These are phyloP conservation scores for Chamaecyparis obtusa DNA, from an alignment of 75 land plant genomes.

Conservation along the genomic window DNA sequence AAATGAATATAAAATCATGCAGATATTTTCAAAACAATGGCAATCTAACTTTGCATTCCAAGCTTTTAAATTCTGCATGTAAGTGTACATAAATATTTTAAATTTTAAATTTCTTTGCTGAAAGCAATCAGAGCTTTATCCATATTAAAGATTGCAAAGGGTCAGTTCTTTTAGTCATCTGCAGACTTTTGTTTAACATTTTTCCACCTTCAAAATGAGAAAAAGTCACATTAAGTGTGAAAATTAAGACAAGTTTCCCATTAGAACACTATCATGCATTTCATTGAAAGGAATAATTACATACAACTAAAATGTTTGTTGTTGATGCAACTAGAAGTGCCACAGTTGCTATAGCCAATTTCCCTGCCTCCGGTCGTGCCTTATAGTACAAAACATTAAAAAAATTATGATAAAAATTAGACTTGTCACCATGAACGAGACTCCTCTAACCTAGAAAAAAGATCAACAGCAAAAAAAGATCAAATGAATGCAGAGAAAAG, in stretches of 20 bases:
- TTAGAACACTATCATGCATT: neutral
- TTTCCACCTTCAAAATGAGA: neutral
- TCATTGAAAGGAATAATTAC: slow-evolving; percentile 17
- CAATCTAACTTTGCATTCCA: neutral
- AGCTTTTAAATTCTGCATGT: neutral
- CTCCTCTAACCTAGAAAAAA: neutral
- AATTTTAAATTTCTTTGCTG: neutral
- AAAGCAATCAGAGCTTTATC: neutral
- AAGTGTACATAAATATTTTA: neutral
- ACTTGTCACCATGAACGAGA: neutral
- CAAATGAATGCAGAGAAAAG: neutral
- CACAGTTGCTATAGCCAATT: slow-evolving; percentile 69
- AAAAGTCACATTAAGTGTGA: neutral
- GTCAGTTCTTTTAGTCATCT: neutral
- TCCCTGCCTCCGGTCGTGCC: slow-evolving; percentile 90
- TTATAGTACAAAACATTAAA: slow-evolving; percentile 15
- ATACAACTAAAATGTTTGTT: slow-evolving; percentile 80
- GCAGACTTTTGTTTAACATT: neutral
- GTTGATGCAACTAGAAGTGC: slow-evolving; percentile 83
- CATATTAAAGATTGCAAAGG: neutral
- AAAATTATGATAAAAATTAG: neutral
- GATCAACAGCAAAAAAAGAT: neutral
- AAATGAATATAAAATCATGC: neutral
- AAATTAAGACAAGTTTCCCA: neutral
- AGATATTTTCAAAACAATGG: neutral